phyloP scores from a whole-genome alignment of 2,329 filamentous ascomycete species.

The Didymella exigua region DNA sequence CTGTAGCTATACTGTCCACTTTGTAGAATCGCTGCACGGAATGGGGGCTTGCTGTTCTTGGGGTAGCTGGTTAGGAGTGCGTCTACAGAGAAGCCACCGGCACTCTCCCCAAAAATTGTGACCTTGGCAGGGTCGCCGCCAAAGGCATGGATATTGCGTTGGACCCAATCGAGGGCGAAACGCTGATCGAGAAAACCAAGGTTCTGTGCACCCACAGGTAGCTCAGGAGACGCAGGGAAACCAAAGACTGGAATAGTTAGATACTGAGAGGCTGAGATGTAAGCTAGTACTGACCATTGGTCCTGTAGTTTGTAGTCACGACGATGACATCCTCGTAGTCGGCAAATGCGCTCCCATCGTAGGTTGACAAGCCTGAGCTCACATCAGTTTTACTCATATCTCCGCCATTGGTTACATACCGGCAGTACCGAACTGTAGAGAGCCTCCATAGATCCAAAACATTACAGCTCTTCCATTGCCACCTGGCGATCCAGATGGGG shows the following conservation, averaged over 20 bases:
- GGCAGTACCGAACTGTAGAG: slow-evolving; percentile 30
- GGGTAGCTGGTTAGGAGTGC: slow-evolving; percentile 36
- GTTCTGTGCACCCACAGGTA: slow-evolving; percentile 45
- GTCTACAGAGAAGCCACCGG: slow-evolving; percentile 35
- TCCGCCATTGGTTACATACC: slow-evolving; percentile 4
- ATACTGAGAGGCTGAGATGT: no score
- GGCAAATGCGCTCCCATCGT: slow-evolving; percentile 38
- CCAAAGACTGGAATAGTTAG: slow-evolving; percentile 34
- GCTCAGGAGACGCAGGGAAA: slow-evolving; percentile 30
- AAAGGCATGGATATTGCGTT: slow-evolving; percentile 56
- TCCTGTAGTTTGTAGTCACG: slow-evolving; percentile 38
- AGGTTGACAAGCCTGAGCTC: slow-evolving; percentile 14
- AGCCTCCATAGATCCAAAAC: slow-evolving; percentile 43
- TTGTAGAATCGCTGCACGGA: slow-evolving; percentile 39
- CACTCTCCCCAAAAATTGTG: slow-evolving; percentile 51
- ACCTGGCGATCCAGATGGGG: slow-evolving; percentile 28
- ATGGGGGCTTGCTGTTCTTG: slow-evolving; percentile 28
- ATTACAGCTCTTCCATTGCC: slow-evolving; percentile 32
- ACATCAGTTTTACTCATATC: background rate
- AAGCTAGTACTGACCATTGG: slow-evolving; percentile 27
- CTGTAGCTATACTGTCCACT: slow-evolving; percentile 36
- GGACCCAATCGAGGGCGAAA: slow-evolving; percentile 61
- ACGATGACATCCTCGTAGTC: slow-evolving; percentile 39
- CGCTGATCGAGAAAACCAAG: slow-evolving; percentile 63
- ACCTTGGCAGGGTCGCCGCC: slow-evolving; percentile 57